phyloP scores from a whole-genome alignment of 805 yeast species.

The Monosporozyma unispora region DNA sequence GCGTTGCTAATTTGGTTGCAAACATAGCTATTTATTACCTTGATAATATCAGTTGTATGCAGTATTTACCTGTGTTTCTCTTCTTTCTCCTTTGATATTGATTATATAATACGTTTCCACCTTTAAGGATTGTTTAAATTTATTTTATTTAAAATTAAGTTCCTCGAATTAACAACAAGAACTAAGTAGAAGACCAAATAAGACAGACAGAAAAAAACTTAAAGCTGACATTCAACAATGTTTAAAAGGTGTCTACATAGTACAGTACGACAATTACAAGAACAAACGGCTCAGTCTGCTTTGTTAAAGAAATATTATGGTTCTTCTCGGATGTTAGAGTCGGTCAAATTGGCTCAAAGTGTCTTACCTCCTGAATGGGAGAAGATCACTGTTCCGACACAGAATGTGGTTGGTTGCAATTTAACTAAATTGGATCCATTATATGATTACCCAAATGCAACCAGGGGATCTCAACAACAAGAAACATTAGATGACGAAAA shows the following conservation, averaged over 20 bases:
- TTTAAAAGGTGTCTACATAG: background rate
- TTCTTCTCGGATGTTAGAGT: slow-evolving; percentile 60
- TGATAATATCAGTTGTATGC: background rate
- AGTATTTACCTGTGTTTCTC: background rate
- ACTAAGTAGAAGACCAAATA: background rate
- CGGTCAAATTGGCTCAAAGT: slow-evolving; percentile 74
- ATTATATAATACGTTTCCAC: background rate
- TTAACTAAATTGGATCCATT: slow-evolving; percentile 60
- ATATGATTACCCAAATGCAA: slow-evolving; percentile 46
- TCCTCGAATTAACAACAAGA: background rate
- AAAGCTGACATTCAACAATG: background rate
- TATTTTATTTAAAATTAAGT: background rate
- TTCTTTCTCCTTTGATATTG: background rate
- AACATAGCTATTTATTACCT: background rate
- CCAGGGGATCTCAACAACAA: slow-evolving; percentile 10
- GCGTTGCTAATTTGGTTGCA: background rate
- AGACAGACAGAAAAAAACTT: background rate
- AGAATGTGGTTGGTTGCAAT: slow-evolving; percentile 39
- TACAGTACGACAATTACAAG: background rate
- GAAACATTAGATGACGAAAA: slow-evolving; percentile 9
- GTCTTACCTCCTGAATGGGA: slow-evolving; percentile 44
- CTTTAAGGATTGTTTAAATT: background rate
- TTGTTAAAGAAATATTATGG: slow-evolving; percentile 57
- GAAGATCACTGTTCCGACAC: slow-evolving; percentile 8
- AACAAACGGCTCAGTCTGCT: background rate